Conservation (phyloP, 805 yeast genomes). For the Ogataea ganodermae region DNA sequence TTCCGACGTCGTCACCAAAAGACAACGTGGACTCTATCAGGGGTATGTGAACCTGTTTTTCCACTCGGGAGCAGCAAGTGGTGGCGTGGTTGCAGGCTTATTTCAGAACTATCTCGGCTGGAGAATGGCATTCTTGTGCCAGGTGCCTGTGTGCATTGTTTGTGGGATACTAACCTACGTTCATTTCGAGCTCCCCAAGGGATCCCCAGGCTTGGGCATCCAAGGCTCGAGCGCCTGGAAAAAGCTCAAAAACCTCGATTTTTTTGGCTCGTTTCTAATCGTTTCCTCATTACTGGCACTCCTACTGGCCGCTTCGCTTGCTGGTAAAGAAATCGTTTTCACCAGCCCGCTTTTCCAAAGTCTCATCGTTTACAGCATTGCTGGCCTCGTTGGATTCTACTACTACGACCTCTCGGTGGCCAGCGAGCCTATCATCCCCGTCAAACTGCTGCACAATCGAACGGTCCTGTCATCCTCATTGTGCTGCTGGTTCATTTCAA, state of each 20-base stretch:
- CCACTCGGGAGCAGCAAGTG: conserved; percentile 74
- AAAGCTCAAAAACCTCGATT: conserved; percentile 62
- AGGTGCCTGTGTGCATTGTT: conserved; percentile 50
- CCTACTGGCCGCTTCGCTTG: conserved; percentile 64
- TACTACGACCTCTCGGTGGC: conserved; percentile 54
- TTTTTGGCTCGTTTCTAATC: conserved; percentile 59
- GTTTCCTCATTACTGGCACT: conserved; percentile 57
- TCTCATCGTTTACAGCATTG: conserved; percentile 37
- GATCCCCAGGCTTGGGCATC: conserved; percentile 54
- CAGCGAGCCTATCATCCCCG: conserved; percentile 67
- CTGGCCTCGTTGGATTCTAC: conserved; percentile 44
- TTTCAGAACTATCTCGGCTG: conserved; percentile 58
- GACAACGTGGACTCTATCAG: conserved; percentile 79
- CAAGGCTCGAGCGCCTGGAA: conserved; percentile 44
- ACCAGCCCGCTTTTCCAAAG: conserved; percentile 39
- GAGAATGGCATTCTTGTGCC: conserved; percentile 60
- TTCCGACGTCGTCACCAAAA: conserved; percentile 72
- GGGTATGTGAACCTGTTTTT: conserved; percentile 76
- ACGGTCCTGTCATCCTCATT: conserved; percentile 67
- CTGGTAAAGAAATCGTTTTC: conserved; percentile 56
- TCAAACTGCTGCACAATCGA: conserved; percentile 52
- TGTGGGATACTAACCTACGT: conserved; percentile 42
- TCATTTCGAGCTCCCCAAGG: conserved; percentile 41
- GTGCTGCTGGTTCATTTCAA: conserved; percentile 68
- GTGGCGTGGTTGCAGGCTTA: conserved; percentile 66